Evolutionary conservation across 116 monocot species (phyloP).

Genomic region (Cymodocea nodosa): DNA sequence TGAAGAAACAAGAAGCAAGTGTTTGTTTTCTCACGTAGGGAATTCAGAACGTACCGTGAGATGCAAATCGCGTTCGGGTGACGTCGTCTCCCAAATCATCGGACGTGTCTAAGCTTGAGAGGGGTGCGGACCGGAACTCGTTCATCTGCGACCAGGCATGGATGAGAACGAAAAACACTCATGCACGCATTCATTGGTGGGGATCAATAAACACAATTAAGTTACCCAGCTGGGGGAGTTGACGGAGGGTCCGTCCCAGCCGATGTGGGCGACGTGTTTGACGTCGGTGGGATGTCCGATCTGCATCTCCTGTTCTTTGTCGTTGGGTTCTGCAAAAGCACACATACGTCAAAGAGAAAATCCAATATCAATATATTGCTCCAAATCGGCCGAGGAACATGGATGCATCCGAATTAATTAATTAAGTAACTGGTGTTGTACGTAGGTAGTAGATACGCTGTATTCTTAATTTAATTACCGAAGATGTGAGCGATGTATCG

Average conservation of each 20-base stretch:
- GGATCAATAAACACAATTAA: no score
- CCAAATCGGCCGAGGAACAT: no score
- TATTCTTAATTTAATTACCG: no score
- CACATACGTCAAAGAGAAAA: no score
- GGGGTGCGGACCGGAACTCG: constrained; percentile 10
- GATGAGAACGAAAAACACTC: no score
- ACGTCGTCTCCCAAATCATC: neutral
- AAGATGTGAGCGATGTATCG: no score
- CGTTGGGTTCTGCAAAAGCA: neutral
- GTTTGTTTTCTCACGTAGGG: neutral
- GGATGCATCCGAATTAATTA: no score
- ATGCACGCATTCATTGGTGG: no score
- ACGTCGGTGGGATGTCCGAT: constrained; percentile 42
- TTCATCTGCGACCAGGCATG: constrained; percentile 6
- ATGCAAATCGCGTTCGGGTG: neutral
- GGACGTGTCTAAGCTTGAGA: neutral
- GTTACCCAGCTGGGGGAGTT: constrained; percentile 16
- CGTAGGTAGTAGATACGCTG: no score
- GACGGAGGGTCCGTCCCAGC: constrained; percentile 27
- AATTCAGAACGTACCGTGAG: neutral
- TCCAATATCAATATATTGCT: no score
- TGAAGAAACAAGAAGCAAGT: no score
- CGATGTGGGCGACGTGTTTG: constrained; percentile 46
- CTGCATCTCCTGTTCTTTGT: constrained; percentile 43
- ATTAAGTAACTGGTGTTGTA: no score